Percentiles rank a stretch among this genome's conserved stretches.
Evolutionary conservation across 345 rosid species (phyloP).

Genomic region (Mallotus nudiflorus): DNA sequence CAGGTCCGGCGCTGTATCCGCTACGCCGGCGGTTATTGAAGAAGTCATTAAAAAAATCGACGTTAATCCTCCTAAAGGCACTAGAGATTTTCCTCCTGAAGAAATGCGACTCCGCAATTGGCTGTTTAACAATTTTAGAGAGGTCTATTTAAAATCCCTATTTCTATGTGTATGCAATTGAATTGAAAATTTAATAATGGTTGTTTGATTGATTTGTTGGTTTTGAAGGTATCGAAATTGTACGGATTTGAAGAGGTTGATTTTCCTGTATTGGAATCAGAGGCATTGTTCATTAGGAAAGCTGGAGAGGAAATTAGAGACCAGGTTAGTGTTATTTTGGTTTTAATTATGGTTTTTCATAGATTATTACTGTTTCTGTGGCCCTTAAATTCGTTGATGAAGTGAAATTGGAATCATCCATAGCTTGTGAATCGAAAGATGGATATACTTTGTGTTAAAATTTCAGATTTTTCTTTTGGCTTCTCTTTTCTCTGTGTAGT

Average conservation of each 20-base stretch:
- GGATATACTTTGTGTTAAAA: background rate
- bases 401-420: too few relatives aligned
- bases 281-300: conserved; percentile 82
- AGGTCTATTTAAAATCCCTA: conserved; percentile 35
- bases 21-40: conserved; percentile 43
- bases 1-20: conserved; percentile 59
- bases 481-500: conserved; percentile 40
- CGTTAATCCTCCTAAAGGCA: conserved; percentile 90
- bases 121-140: conserved; percentile 84
- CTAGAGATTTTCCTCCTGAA: conserved; percentile 92
- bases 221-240: conserved; percentile 57
- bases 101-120: conserved; percentile 93
- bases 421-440: too few relatives aligned
- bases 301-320: conserved; percentile 95
- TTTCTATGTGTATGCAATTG: background rate
- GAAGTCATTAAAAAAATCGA: conserved; percentile 57
- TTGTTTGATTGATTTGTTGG: background rate
- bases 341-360: too few relatives aligned
- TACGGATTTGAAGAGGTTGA: conserved; percentile 92
- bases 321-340: conserved; percentile 71
- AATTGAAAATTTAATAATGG: background rate
- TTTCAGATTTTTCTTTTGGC: background rate
- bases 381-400: too few relatives aligned
- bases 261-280: conserved; percentile 82
- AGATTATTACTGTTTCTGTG: too few relatives aligned